These are phyloP conservation scores for Dioszegia hungarica DNA, from an alignment of 768 basidiomycete species.

Conservation along the genomic window DNA sequence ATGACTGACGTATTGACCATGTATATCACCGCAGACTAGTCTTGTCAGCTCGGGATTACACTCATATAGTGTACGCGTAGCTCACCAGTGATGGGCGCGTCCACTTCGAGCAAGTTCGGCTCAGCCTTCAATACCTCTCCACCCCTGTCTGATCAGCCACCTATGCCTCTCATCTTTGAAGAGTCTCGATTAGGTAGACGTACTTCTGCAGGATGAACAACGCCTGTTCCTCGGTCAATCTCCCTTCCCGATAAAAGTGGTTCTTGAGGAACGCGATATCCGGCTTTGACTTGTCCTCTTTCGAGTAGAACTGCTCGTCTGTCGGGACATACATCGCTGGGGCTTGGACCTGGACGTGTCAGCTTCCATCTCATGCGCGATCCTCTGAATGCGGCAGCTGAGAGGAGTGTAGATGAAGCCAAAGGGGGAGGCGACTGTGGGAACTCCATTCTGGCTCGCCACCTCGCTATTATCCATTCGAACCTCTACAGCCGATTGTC, in stretches of 20 bases:
- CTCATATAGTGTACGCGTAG: conserved; percentile 18
- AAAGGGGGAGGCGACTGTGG: neutral
- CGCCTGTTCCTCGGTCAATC: conserved; percentile 90
- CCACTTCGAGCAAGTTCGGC: conserved; percentile 85
- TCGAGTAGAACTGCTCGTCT: conserved; percentile 86
- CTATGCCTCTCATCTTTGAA: neutral
- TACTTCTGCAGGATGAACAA: conserved; percentile 79
- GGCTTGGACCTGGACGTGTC: conserved; percentile 74
- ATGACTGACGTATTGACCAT: conserved; percentile 85
- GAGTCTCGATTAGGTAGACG: too few species aligned
- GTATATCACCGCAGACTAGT: conserved; percentile 92
- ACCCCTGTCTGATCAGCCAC: conserved; percentile 32
- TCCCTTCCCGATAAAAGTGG: conserved; percentile 95
- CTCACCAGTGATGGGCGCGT: conserved; percentile 93
- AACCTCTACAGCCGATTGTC: neutral
- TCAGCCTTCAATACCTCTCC: conserved; percentile 74
- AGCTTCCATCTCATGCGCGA: conserved; percentile 2
- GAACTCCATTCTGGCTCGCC: neutral
- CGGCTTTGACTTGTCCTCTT: conserved; percentile 78
- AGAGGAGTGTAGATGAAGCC: neutral
- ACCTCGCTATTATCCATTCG: neutral
- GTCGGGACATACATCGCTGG: conserved; percentile 91
- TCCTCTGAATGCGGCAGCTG: neutral
- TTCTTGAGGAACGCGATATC: conserved; percentile 96
- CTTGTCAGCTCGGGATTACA: neutral